Conservation (phyloP, 257 asterid species). For the Euphrasia confusa region DNA sequence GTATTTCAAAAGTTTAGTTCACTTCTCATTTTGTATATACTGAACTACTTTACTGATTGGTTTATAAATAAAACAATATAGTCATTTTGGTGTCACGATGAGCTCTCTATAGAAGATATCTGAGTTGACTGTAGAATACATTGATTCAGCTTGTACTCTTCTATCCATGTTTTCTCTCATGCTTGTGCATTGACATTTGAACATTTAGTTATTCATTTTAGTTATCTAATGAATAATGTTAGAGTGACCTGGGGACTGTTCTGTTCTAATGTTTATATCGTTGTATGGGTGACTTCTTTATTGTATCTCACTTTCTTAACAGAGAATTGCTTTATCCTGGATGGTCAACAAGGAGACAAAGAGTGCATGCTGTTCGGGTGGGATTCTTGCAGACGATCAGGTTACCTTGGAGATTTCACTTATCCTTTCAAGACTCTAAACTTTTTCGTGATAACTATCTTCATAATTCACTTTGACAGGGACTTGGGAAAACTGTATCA, state of each 20-base stretch:
- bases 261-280: conserved; percentile 6
- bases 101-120: neutral
- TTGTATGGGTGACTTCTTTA: conserved; percentile 7
- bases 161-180: conserved; percentile 7
- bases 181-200: neutral
- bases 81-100: conserved; percentile 8
- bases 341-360: conserved; percentile 90
- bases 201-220: neutral
- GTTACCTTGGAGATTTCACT: conserved; percentile 31
- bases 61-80: neutral
- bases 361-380: conserved; percentile 86
- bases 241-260: neutral
- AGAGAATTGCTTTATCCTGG: conserved; percentile 97
- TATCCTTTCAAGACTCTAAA: conserved; percentile 16
- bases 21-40: neutral
- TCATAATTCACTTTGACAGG: conserved; percentile 45
- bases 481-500: conserved; percentile 95
- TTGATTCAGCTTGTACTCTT: conserved; percentile 6
- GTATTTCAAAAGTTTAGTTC: neutral
- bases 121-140: neutral
- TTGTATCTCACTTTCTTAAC: conserved; percentile 22
- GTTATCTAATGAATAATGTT: neutral
- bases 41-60: neutral
- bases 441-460: conserved; percentile 16
- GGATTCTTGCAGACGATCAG: conserved; percentile 99